phyloP scores from a whole-genome alignment of 1,284 basidiomycete genomes.

The Irpex lacteus region DNA sequence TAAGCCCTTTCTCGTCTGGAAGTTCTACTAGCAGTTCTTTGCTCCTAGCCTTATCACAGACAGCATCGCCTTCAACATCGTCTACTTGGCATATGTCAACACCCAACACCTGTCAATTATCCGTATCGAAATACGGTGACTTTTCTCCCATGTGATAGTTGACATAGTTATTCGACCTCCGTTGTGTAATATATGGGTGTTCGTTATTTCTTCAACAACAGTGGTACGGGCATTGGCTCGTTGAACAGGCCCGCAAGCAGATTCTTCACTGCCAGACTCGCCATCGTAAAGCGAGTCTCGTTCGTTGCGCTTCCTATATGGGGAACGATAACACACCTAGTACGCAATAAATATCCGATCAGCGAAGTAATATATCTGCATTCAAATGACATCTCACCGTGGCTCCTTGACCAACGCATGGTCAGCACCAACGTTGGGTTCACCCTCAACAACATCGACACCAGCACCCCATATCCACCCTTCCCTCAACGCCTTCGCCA shows the following conservation, averaged over 20 bases:
- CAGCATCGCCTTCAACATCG: too few species aligned
- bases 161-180: too few species aligned
- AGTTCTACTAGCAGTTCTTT: too few species aligned
- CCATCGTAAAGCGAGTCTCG: conserved; percentile 85
- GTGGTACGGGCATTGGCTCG: conserved; percentile 45
- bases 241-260: conserved; percentile 51
- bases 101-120: too few species aligned
- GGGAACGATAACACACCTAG: conserved; percentile 77
- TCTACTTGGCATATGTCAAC: too few species aligned
- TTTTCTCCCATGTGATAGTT: too few species aligned
- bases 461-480: conserved; percentile 89
- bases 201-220: neutral
- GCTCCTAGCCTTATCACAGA: too few species aligned
- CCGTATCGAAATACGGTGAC: too few species aligned
- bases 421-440: conserved; percentile 73
- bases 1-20: too few species aligned
- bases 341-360: conserved; percentile 1
- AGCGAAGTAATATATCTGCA: neutral
- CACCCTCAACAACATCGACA: conserved; percentile 91
- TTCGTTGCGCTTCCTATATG: conserved; percentile 90
- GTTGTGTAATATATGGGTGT: too few species aligned
- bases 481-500: conserved; percentile 75
- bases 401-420: conserved; percentile 82
- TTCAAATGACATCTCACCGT: conserved; percentile 41
- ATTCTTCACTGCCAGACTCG: conserved; percentile 67